These are phyloP conservation scores for Metarhizium brunneum DNA, from an alignment of 2,329 filamentous ascomycete species.

Conservation along the genomic window DNA sequence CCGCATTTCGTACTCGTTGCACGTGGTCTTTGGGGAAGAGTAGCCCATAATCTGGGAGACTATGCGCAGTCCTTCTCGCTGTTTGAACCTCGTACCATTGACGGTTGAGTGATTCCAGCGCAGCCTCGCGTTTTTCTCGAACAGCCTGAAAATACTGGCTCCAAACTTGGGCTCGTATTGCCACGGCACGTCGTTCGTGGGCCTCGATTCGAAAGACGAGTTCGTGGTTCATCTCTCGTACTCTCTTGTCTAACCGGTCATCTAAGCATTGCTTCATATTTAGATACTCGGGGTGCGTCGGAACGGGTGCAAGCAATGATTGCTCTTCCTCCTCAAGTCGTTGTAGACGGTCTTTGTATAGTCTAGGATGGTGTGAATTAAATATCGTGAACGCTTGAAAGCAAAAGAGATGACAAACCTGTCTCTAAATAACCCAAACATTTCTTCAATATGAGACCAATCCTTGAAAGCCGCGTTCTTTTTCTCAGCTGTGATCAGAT, in stretches of 20 bases:
- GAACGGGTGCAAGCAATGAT: slow-evolving; percentile 47
- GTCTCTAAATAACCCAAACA: slow-evolving; percentile 79
- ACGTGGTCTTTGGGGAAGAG: slow-evolving; percentile 68
- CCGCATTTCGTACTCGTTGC: slow-evolving; percentile 73
- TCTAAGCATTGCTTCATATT: slow-evolving; percentile 84
- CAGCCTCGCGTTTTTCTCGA: slow-evolving; percentile 71
- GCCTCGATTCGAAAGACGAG: slow-evolving; percentile 65
- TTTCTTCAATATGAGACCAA: slow-evolving; percentile 71
- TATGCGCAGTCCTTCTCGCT: slow-evolving; percentile 72
- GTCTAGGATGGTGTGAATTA: slow-evolving; percentile 35
- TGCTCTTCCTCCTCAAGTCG: slow-evolving; percentile 65
- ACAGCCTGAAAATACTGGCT: slow-evolving; percentile 84
- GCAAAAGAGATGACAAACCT: slow-evolving; percentile 38
- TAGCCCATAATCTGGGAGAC: slow-evolving; percentile 72
- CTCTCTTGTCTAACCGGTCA: slow-evolving; percentile 70
- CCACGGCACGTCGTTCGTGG: slow-evolving; percentile 65
- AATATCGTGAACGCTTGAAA: background rate
- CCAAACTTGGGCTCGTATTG: slow-evolving; percentile 76
- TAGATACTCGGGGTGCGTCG: slow-evolving; percentile 85
- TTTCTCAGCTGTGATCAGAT: slow-evolving; percentile 50
- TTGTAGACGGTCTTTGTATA: slow-evolving; percentile 81
- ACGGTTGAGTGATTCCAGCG: slow-evolving; percentile 72
- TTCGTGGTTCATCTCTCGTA: slow-evolving; percentile 65
- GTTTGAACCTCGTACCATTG: slow-evolving; percentile 91
- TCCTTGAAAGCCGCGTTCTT: slow-evolving; percentile 75